Conservation (phyloP, 2,329 filamentous ascomycete genomes). For the Parasarocladium wereldwijsianum region DNA sequence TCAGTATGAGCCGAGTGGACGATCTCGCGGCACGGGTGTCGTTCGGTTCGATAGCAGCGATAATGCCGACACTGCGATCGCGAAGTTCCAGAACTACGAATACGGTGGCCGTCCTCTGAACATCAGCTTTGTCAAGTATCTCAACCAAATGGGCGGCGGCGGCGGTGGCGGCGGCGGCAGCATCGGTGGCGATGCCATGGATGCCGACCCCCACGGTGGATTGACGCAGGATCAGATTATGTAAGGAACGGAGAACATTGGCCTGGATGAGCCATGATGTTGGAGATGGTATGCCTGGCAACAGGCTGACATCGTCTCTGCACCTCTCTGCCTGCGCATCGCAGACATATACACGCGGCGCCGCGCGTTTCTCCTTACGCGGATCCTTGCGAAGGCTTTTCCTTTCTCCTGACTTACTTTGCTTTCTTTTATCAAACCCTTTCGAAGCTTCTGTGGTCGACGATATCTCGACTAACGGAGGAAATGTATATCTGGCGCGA, state of each 20-base stretch:
- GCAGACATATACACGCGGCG: no score
- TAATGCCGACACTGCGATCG: constrained; percentile 84
- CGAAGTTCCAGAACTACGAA: constrained; percentile 95
- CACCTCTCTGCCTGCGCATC: no score
- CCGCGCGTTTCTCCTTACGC: not conserved
- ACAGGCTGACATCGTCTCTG: no score
- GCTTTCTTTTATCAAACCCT: not conserved
- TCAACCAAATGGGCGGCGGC: constrained; percentile 50
- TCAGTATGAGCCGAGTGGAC: constrained; percentile 92
- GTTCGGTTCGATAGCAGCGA: constrained; percentile 76
- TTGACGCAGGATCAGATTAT: constrained; percentile 98
- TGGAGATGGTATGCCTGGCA: not conserved
- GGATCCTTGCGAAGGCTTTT: not conserved
- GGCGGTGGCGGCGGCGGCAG: constrained; percentile 19
- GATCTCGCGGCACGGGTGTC: constrained; percentile 90
- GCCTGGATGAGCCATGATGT: no score
- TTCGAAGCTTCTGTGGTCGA: not conserved
- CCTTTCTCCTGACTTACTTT: not conserved
- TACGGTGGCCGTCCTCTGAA: constrained; percentile 92
- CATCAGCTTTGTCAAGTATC: constrained; percentile 86
- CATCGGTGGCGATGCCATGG: constrained; percentile 53
- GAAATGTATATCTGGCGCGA: no score
- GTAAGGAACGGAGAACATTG: no score
- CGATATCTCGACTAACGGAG: no score
- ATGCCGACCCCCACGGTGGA: constrained; percentile 58